Evolutionary conservation across 352 stramenopile species (phyloP).

Genomic region (Pythium biforme): DNA sequence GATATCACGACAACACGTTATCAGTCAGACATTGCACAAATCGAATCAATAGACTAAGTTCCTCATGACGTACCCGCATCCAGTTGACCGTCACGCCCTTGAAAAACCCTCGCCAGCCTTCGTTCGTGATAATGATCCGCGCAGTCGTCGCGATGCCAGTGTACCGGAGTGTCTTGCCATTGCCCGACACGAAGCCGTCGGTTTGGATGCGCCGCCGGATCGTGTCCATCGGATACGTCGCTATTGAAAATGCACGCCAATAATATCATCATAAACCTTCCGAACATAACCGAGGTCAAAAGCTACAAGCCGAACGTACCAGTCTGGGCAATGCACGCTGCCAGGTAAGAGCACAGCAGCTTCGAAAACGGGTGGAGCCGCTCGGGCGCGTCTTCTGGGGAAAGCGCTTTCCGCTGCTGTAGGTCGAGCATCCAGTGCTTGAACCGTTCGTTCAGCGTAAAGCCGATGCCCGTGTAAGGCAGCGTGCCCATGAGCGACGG

Average conservation of each 20-base stretch:
- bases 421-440: slow-evolving; percentile 54
- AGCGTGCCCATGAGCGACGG: slow-evolving; percentile 82
- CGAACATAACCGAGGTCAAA: too few species aligned
- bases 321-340: slow-evolving; percentile 81
- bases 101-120: slow-evolving; percentile 83
- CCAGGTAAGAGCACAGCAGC: slow-evolving; percentile 83
- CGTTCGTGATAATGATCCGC: slow-evolving; percentile 64
- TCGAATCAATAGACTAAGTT: not conserved
- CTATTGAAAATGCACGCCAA: slow-evolving; percentile 33
- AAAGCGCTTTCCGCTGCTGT: slow-evolving; percentile 25
- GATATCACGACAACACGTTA: slow-evolving; percentile 1
- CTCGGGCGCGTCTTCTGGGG: slow-evolving; percentile 24
- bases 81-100: slow-evolving; percentile 87
- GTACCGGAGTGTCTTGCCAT: slow-evolving; percentile 46
- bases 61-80: slow-evolving; percentile 50
- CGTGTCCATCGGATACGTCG: slow-evolving; percentile 84
- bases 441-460: slow-evolving; percentile 82
- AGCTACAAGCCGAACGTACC: slow-evolving; percentile 33
- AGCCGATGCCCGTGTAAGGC: slow-evolving; percentile 85
- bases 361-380: slow-evolving; percentile 73
- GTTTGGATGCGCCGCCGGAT: slow-evolving; percentile 83
- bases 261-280: too few species aligned
- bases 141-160: slow-evolving; percentile 64
- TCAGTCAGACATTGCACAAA: not conserved
- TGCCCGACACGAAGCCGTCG: slow-evolving; percentile 68